A percentile compares a stretch with the other conserved stretches of the same genome.
phyloP scores from a whole-genome alignment of 768 basidiomycete genomes.

The Pisolithus tinctorius region DNA sequence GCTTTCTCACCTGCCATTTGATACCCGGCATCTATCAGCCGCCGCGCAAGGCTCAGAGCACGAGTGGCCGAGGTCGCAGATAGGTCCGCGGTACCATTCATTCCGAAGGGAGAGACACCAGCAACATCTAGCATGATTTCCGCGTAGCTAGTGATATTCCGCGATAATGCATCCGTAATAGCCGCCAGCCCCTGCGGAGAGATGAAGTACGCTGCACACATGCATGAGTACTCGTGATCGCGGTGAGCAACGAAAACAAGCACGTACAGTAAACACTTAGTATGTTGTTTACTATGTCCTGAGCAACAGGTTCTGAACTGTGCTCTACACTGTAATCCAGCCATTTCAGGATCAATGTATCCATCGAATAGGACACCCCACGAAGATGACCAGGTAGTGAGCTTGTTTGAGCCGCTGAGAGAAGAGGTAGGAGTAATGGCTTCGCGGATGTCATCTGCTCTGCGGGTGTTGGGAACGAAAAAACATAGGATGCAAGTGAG shows the following conservation, averaged over 20 bases:
- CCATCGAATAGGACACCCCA: slow-evolving; percentile 39
- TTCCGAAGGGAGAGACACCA: slow-evolving; percentile 4
- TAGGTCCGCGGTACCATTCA: neutral
- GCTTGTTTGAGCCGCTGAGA: slow-evolving; percentile 35
- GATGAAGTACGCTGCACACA: slow-evolving; percentile 13
- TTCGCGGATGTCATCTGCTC: slow-evolving; percentile 5
- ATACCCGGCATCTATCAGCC: slow-evolving; percentile 13
- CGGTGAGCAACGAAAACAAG: neutral
- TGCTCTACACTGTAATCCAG: slow-evolving; percentile 6
- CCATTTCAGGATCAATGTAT: slow-evolving; percentile 30
- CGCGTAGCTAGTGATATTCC: slow-evolving; percentile 8
- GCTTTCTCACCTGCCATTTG: slow-evolving; percentile 14
- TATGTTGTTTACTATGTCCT: slow-evolving; percentile 2
- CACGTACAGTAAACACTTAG: slow-evolving; percentile 15
- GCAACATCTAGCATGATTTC: slow-evolving; percentile 9
- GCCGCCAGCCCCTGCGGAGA: slow-evolving; percentile 12
- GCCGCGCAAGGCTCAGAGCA: slow-evolving; percentile 9
- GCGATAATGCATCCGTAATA: slow-evolving; percentile 14
- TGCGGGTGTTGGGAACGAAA: neutral
- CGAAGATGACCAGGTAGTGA: slow-evolving; percentile 40
- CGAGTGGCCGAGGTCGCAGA: slow-evolving; percentile 1
- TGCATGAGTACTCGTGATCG: neutral
- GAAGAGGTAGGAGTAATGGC: slow-evolving; percentile 28
- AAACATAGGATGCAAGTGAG: slow-evolving; percentile 28
- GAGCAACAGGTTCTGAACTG: neutral